Evolutionary conservation across 805 yeast species (phyloP).

Genomic region (Candida caryicola): DNA sequence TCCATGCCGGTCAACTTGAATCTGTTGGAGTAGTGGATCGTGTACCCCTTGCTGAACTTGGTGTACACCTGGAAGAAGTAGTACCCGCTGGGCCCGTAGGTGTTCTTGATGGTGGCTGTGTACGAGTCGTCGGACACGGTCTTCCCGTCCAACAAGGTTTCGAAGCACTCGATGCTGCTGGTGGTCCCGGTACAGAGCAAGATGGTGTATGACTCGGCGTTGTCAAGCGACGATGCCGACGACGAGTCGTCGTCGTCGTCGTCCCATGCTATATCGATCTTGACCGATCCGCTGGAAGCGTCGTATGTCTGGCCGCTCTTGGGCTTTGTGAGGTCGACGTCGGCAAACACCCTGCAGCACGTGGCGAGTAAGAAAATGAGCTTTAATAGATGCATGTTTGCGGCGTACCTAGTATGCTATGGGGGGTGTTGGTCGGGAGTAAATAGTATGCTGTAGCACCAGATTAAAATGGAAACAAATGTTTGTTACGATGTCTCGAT

Average conservation of each 20-base stretch:
- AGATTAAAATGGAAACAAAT: too few species aligned
- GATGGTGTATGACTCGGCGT: constrained; percentile 48
- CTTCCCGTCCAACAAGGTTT: constrained; percentile 22
- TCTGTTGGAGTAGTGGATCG: constrained; percentile 64
- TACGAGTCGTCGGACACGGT: constrained; percentile 26
- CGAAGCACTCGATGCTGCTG: constrained; percentile 41
- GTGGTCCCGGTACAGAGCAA: constrained; percentile 69
- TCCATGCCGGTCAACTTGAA: constrained; percentile 69
- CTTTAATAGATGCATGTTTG: constrained; percentile 2
- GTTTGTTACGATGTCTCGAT: too few species aligned
- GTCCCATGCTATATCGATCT: constrained; percentile 34
- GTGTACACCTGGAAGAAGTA: constrained; percentile 73
- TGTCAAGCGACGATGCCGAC: constrained; percentile 41
- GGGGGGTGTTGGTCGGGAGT: too few species aligned
- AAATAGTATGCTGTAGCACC: too few species aligned
- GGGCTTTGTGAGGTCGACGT: constrained; percentile 47
- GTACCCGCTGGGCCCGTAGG: constrained; percentile 57
- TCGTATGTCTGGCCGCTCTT: constrained; percentile 33
- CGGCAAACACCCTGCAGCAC: constrained; percentile 35
- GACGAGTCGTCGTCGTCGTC: constrained; percentile 58
- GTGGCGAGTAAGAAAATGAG: constrained; percentile 4
- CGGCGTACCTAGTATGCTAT: not conserved
- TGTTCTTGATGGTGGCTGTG: constrained; percentile 42
- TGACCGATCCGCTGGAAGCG: constrained; percentile 36
- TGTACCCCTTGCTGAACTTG: constrained; percentile 35